Evolutionary conservation across 768 basidiomycete genomes (phyloP), one percentile per base, ranked within the genome.

Genomic region (Porphyrellus cyaneotinctus): DNA sequence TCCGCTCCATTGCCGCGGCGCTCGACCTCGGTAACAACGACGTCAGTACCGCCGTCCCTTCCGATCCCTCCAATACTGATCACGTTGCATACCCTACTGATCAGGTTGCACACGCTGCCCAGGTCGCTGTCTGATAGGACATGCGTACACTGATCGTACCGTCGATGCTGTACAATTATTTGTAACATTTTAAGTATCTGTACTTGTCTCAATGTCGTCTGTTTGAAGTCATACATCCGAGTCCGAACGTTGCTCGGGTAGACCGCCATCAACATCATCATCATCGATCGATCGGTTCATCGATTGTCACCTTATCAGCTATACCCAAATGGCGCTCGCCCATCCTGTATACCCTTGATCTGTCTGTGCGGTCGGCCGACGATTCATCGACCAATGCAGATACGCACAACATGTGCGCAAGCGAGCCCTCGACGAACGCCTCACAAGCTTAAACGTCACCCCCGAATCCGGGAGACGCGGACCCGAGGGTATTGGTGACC

Each of bases 1-100:
- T 83, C 66, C 64, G 70, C 32, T 63, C 64, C 23, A 70, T 87
- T 52, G 78, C 80, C 1, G 10, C 12, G 0, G 75, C 62, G 4
- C 70, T 86, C 20, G 69, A 62, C 17, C 74, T 84, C 58, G 59
- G 65, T 23, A 54, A 42, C 30, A 54, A 42, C 30, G 33, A 61
- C 10, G 79, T 80, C 52, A 51, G 60, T 61, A 3, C 2, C 30
- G 9, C 6, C 37, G 17, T 11, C 12, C 12, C 11, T 31, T n/a
- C 10, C 46, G 49, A 54, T 37, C 43, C 13, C 14, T 23, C 43
- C 10, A 38, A 10, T 13, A 10, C 43, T 59, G 11, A 51, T 41
- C 13, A 7, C 23, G 1, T 15, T 8, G 17, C 17, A 20, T 4
- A 4, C 45, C 5, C 26, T 11, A 6, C 37, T 31, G 3, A 44